These are phyloP conservation scores for Suhomyces sp. DNA, from an alignment of 805 yeast genomes.

Conservation along the genomic window DNA sequence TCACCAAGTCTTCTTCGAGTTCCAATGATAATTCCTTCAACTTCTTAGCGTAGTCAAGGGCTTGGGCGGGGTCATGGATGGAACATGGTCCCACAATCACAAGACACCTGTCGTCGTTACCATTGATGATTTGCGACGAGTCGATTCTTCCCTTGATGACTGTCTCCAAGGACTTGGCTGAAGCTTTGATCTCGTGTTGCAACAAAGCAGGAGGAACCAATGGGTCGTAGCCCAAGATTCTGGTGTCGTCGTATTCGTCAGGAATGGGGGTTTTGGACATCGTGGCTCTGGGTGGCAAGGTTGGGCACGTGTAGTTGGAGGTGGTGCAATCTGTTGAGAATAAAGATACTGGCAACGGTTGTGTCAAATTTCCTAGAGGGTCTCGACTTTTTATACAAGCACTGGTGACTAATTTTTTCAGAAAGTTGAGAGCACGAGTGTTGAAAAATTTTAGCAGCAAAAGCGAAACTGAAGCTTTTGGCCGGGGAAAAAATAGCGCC, in stretches of 20 bases:
- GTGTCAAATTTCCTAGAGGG: no score
- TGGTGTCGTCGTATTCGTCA: conserved; percentile 71
- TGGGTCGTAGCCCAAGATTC: conserved; percentile 90
- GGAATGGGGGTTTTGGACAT: conserved; percentile 29
- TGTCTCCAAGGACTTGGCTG: conserved; percentile 52
- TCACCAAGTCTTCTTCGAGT: conserved; percentile 70
- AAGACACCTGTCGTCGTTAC: conserved; percentile 77
- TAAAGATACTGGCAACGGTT: no score
- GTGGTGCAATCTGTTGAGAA: no score
- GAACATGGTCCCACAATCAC: conserved; percentile 97
- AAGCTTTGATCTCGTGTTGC: conserved; percentile 79
- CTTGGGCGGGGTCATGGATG: conserved; percentile 86
- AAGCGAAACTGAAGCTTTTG: no score
- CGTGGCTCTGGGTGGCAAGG: not conserved
- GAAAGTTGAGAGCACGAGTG: not conserved
- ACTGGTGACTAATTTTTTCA: not conserved
- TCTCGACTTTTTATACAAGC: not conserved
- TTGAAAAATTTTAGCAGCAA: conserved; percentile 4
- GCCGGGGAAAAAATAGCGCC: no score
- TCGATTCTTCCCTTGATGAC: conserved; percentile 78
- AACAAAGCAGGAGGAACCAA: conserved; percentile 88
- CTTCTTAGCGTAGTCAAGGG: conserved; percentile 79
- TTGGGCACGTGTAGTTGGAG: not conserved
- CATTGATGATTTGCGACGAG: conserved; percentile 69
- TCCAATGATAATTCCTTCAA: conserved; percentile 68